Evolutionary conservation across 495 filamentous ascomycete species (phyloP).

Genomic region (Echria macrotheca): DNA sequence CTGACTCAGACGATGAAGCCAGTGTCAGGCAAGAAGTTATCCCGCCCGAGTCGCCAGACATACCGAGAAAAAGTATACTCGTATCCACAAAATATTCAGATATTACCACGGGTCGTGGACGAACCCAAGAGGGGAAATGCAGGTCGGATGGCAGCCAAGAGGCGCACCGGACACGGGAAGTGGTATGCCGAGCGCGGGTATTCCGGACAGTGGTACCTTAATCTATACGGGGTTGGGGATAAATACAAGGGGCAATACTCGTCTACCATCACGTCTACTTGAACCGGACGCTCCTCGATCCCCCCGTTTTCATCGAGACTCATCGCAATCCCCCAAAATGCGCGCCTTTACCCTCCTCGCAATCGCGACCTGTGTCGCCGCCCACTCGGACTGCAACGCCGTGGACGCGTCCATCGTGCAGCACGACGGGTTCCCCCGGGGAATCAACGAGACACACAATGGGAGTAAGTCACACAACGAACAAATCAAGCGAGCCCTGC

Average conservation of each 20-base stretch:
- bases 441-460: slow-evolving; percentile 3
- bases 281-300: not conserved
- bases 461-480: not conserved
- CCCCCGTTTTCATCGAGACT: not conserved
- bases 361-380: too few species aligned
- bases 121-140: not conserved
- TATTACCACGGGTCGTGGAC: too few species aligned
- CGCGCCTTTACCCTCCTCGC: slow-evolving; percentile 1
- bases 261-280: not conserved
- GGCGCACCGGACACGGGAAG: not conserved
- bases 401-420: slow-evolving; percentile 5
- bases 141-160: not conserved
- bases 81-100: too few species aligned
- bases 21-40: too few species aligned
- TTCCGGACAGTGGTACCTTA: not conserved
- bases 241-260: slow-evolving; percentile 1
- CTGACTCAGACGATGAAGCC: too few species aligned
- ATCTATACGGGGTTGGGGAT: not conserved
- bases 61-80: too few species aligned
- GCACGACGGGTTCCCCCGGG: slow-evolving; percentile 4
- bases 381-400: slow-evolving; percentile 3
- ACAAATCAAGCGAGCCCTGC: not conserved
- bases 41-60: too few species aligned
- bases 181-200: not conserved
- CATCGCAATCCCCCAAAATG: not conserved